Evolutionary conservation across 768 basidiomycete species (phyloP), one percentile per base, ranked within the genome.

Genomic region (Macrolepiota fuliginosa): DNA sequence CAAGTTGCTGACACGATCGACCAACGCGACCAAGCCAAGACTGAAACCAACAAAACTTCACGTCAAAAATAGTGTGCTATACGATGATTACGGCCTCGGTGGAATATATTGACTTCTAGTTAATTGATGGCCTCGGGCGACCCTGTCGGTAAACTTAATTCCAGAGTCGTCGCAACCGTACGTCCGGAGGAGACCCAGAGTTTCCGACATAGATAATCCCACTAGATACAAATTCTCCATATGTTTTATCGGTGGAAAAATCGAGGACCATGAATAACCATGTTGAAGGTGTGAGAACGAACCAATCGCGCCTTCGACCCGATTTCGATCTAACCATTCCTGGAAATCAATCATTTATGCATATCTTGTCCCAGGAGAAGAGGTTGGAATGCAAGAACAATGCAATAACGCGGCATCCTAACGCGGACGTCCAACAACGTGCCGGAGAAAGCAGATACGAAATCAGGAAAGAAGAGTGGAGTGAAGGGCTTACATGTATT

Each of bases 1-100:
- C 27, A 46, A 35, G 42, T 46, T 55, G 58, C 40, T 46, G 50
- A 40, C 60, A 54, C 60, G 53, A 61, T 55, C 32, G 42, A 57
- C 45, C 36, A 13, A 45, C 25, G 19, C 46, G 15, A 39, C 25
- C 9, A 39, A 40, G 53, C 42, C 39, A 27, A 53, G 52, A 29
- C 46, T 32, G 37, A 54, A 27, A 54, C 52, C 37, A 39, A 36
- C 15, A 39, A 17, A 27, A 15, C 52, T 60, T 53, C 58, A 22
- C 22, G 52, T 61, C 53, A 54, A 37, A 12, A 27, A 37, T 61
- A 61, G 59, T 24, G 40, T 46, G 22, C 19, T 15, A 15, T 10
- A 1, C 19, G 35, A 36, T 22, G 22, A 54, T 54, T 54, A 54
- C 53, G 53, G 36, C 24, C 12, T 4, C 32, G 50, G 54, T 42